These are phyloP conservation scores for Phytophthora lateralis DNA, from an alignment of 352 stramenopile species.

Conservation along the genomic window DNA sequence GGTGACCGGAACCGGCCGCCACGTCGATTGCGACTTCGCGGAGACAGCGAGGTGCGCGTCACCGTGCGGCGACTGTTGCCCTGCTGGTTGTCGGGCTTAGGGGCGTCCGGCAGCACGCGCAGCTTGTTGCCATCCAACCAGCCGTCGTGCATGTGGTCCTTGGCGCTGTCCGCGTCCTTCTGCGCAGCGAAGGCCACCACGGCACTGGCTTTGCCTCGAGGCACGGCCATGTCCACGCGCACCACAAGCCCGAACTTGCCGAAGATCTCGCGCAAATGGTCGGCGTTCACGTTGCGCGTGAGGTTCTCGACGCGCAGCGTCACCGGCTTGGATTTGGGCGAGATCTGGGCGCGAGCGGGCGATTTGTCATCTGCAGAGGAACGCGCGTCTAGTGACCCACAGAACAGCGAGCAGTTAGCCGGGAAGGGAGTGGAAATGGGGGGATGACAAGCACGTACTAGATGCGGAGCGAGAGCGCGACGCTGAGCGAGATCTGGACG, in stretches of 20 bases:
- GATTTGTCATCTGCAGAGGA: slow-evolving; percentile 13
- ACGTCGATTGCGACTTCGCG: slow-evolving; percentile 21
- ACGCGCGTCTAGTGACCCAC: slow-evolving; percentile 2
- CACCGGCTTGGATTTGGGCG: slow-evolving; percentile 34
- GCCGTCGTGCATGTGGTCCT: slow-evolving; percentile 83
- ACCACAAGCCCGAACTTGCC: slow-evolving; percentile 81
- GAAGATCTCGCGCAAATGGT: slow-evolving; percentile 88
- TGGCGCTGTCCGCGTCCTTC: slow-evolving; percentile 59
- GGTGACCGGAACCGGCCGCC: slow-evolving; percentile 4
- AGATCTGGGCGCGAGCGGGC: background rate
- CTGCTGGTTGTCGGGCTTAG: slow-evolving; percentile 6
- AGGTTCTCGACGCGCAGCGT: slow-evolving; percentile 80
- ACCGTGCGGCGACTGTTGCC: slow-evolving; percentile 5
- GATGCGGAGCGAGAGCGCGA: slow-evolving; percentile 21
- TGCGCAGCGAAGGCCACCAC: slow-evolving; percentile 62
- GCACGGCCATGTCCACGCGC: slow-evolving; percentile 56
- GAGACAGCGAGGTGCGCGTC: slow-evolving; percentile 28
- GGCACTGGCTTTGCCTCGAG: slow-evolving; percentile 45
- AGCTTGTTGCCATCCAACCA: slow-evolving; percentile 86
- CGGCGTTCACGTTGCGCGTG: slow-evolving; percentile 83
- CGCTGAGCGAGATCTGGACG: slow-evolving; percentile 17
- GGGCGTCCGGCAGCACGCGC: slow-evolving; percentile 43
- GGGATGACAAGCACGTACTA: slow-evolving; percentile 5
- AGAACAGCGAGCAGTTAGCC: background rate
- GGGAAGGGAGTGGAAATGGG: background rate